These are phyloP conservation scores for Phytophthora pluvialis DNA, from an alignment of 352 stramenopile genomes.

Conservation along the genomic window DNA sequence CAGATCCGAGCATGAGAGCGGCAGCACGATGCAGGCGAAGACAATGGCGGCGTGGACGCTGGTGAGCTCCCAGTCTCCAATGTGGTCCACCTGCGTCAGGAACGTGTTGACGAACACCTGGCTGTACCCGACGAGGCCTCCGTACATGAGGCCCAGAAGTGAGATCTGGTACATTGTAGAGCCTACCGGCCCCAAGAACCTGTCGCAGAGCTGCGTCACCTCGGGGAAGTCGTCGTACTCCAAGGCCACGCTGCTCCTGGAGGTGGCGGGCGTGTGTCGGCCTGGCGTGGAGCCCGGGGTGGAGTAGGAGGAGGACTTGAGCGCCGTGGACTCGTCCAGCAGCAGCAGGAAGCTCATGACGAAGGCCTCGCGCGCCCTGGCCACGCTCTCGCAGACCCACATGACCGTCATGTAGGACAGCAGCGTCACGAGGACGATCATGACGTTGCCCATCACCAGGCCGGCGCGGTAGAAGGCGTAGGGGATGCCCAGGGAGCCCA, in stretches of 20 bases:
- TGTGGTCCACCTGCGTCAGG: conserved; percentile 67
- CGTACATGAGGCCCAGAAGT: conserved; percentile 90
- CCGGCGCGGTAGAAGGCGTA: conserved; percentile 88
- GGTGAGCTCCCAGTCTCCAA: conserved; percentile 57
- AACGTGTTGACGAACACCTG: conserved; percentile 93
- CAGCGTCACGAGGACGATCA: conserved; percentile 82
- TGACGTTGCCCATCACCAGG: conserved; percentile 72
- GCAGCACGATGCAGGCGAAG: conserved; percentile 88
- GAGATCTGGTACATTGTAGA: conserved; percentile 86
- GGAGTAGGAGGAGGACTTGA: conserved; percentile 22
- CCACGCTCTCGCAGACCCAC: conserved; percentile 86
- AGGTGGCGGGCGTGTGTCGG: background rate
- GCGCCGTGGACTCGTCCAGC: conserved; percentile 42
- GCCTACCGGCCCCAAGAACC: conserved; percentile 67
- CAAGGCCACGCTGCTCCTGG: conserved; percentile 11
- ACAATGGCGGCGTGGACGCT: conserved; percentile 66
- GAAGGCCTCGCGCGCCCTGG: conserved; percentile 57
- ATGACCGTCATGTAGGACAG: conserved; percentile 91
- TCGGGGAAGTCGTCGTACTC: conserved; percentile 75
- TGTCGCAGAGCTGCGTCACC: conserved; percentile 80
- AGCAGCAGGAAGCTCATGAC: conserved; percentile 36
- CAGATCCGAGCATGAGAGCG: conserved; percentile 87
- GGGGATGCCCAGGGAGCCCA: conserved; percentile 90
- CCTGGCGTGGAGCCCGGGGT: conserved; percentile 6
- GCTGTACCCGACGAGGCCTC: conserved; percentile 88